Conservation (phyloP, 306 rosid species). For the Ormosia semicastrata region DNA sequence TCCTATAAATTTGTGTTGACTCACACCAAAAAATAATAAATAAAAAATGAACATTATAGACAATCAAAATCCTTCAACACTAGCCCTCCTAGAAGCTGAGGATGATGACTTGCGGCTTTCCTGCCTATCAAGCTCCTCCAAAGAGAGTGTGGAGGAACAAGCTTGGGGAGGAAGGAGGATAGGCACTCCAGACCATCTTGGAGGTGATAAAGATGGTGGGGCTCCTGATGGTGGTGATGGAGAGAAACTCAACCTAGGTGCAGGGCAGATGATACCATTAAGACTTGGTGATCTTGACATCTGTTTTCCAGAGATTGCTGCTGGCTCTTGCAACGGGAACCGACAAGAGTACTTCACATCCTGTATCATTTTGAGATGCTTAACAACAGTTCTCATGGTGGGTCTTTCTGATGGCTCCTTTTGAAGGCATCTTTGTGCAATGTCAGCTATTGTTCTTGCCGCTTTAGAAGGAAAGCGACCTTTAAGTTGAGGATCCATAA, state of each 20-base stretch:
- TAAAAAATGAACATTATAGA: conserved; percentile 52
- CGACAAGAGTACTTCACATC: conserved; percentile 78
- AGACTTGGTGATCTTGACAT: conserved; percentile 95
- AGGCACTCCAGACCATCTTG: conserved; percentile 48
- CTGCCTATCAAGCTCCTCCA: conserved; percentile 74
- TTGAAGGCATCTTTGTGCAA: conserved; percentile 88
- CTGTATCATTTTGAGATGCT: conserved; percentile 74
- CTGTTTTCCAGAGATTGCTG: conserved; percentile 50
- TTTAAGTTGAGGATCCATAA: conserved; percentile 92
- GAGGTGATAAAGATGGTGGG: conserved; percentile 62
- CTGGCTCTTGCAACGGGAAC: conserved; percentile 90
- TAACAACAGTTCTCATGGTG: conserved; percentile 87
- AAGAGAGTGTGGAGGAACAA: conserved; percentile 67
- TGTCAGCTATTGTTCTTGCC: conserved; percentile 81
- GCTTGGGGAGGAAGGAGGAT: conserved; percentile 53
- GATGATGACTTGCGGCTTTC: conserved; percentile 83
- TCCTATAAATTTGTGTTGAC: conserved; percentile 76
- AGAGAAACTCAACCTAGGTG: conserved; percentile 65
- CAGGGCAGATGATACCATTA: conserved; percentile 64
- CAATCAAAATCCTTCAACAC: conserved; percentile 92
- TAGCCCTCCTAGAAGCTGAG: conserved; percentile 62
- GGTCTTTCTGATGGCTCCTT: conserved; percentile 96
- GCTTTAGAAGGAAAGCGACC: conserved; percentile 92
- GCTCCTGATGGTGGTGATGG: conserved; percentile 75
- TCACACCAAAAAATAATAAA: conserved; percentile 48